These are phyloP conservation scores for Rhododendron griersonianum DNA, from an alignment of 148 eudicot genomes.

Conservation along the genomic window DNA sequence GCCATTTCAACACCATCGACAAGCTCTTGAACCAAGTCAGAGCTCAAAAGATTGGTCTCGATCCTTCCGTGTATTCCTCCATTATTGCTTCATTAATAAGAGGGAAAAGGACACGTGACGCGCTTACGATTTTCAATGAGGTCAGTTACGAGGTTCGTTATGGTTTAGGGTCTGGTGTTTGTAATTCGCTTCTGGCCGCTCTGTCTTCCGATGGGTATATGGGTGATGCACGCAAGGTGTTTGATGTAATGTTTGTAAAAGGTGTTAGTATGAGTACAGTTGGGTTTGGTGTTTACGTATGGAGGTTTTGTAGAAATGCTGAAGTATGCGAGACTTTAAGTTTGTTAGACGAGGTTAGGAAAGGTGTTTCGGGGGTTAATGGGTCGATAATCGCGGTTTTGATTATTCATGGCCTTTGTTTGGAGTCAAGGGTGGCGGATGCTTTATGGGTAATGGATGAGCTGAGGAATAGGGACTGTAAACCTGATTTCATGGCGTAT, in stretches of 20 bases:
- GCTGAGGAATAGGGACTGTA: constrained; percentile 63
- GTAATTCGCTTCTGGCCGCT: constrained; percentile 64
- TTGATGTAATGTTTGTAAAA: constrained; percentile 65
- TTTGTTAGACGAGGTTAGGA: constrained; percentile 49
- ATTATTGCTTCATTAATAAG: constrained; percentile 33
- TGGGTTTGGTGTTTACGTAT: constrained; percentile 72
- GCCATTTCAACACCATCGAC: constrained; percentile 47
- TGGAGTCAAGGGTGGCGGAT: constrained; percentile 39
- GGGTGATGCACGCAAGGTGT: constrained; percentile 48
- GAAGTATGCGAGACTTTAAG: constrained; percentile 33
- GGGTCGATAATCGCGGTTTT: constrained; percentile 68
- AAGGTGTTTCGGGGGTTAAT: constrained; percentile 30
- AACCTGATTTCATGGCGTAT: constrained; percentile 92
- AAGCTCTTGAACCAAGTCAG: constrained; percentile 48
- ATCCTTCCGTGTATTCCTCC: constrained; percentile 35
- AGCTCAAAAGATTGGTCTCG: constrained; percentile 27
- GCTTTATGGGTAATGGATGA: constrained; percentile 53
- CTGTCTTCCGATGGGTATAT: constrained; percentile 48
- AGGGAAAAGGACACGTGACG: constrained; percentile 38
- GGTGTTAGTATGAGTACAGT: constrained; percentile 57
- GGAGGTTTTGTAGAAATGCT: constrained; percentile 45
- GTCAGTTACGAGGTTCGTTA: constrained; percentile 11
- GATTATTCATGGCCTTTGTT: constrained; percentile 70
- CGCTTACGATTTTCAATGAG: constrained; percentile 34
- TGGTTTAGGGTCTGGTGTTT: constrained; percentile 40